phyloP scores from a whole-genome alignment of 176 grass and related monocot genomes.

The barley (Hordeum vulgare) region DNA sequence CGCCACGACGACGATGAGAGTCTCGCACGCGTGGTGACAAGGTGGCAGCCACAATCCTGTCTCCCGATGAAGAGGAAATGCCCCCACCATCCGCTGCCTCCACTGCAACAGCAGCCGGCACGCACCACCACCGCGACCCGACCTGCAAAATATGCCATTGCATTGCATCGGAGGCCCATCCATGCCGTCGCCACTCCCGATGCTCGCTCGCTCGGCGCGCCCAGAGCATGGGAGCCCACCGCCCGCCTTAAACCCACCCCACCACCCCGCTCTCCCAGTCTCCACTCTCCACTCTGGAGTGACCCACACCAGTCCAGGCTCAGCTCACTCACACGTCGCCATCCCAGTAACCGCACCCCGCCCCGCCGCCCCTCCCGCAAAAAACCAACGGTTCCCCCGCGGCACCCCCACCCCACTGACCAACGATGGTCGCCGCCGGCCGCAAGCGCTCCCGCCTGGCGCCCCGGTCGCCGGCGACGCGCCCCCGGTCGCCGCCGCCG shows the following conservation, averaged over 20 bases:
- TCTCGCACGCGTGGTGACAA: background rate
- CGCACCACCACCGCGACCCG: background rate
- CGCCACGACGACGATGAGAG: background rate
- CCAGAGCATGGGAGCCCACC: background rate
- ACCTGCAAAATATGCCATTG: background rate
- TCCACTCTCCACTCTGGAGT: background rate
- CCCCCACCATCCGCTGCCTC: background rate
- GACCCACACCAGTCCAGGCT: slow-evolving; percentile 11
- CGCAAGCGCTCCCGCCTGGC: slow-evolving; percentile 27
- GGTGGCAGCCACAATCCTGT: background rate
- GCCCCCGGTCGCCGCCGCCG: background rate
- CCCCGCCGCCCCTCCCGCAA: slow-evolving; percentile 3
- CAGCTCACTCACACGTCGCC: slow-evolving; percentile 9
- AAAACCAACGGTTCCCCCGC: background rate
- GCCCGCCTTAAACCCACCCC: slow-evolving; percentile 8
- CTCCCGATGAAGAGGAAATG: slow-evolving; percentile 13
- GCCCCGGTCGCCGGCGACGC: background rate
- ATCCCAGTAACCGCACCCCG: background rate
- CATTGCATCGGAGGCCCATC: background rate
- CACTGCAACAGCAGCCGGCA: background rate
- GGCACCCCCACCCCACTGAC: background rate
- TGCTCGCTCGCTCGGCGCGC: background rate
- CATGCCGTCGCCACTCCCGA: slow-evolving; percentile 38
- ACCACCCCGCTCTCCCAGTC: background rate
- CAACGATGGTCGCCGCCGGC: slow-evolving; percentile 22